Base-by-base conservation (phyloP, 495 filamentous ascomycete species). In the Lasiosphaeriaceae sp. region DNA sequence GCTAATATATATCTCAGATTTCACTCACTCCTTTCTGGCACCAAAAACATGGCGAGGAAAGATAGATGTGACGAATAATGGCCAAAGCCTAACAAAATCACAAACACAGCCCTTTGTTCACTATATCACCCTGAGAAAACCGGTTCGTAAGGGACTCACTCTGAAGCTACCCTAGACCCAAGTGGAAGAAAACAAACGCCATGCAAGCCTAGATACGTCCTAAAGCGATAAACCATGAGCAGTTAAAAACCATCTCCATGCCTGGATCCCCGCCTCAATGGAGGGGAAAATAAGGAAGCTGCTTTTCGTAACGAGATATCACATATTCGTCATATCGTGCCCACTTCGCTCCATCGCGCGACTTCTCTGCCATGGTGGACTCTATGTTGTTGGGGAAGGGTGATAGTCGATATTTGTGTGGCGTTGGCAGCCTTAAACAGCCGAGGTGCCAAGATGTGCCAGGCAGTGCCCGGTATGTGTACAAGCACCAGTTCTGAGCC, bases 321-420 rank as follows among this genome's bases (percentile, higher is more conserved):
- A 6, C 51, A 53, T 45, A 53, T 44, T 44, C 35, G 51, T 53
- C 51, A 29, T 53, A 43, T 34, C 51, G 39, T 44, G 14, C n/a
- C 29, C 12, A n/a, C n/a, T 19, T 23, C 21, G 14, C 17, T 21
- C 29, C 34, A 21, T 39, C n/a, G 29, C 49, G 31, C 49, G 34
- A 43, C 39, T 14, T n/a, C 39, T 43, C 31, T 37, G 17, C 16
- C 19, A 20, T 19, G 23, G 26, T 14, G 14, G 9, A 24, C 11
- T 9, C 7, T 26, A 20, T 44, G 51, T 45, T 24, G 24, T 53
- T 31, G 26, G 26, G 26, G 9, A 22, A 21, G n/a, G 50, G 29
- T n/a, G 14, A 14, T 31, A 50, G 31, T 29, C 26, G 47, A 23
- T 47, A 11, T 47, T n/a, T 50, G 16, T 14, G 39, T 9, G 39